Conservation (phyloP, 2,329 filamentous ascomycete genomes). For the Mollisiaceae sp. region DNA sequence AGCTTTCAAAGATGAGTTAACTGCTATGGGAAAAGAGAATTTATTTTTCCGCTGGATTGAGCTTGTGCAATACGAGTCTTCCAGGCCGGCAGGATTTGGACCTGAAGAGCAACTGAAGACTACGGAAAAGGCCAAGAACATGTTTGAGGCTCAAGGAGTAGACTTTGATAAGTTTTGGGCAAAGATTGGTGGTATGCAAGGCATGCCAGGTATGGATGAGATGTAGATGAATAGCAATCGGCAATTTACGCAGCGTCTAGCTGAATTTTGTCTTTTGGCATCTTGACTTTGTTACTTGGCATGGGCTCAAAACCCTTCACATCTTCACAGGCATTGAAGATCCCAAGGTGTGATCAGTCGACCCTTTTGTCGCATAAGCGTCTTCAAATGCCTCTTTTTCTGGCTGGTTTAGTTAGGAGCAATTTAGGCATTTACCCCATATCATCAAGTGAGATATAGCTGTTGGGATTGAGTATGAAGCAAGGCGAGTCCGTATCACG, state of each 20-base stretch:
- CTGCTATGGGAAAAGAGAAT: constrained; percentile 80
- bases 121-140: constrained; percentile 73
- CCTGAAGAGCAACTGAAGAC: constrained; percentile 73
- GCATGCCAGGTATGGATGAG: constrained; percentile 55
- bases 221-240: constrained; percentile 22
- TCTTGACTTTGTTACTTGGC: background rate
- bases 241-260: background rate
- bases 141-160: constrained; percentile 78
- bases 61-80: constrained; percentile 86
- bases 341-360: background rate
- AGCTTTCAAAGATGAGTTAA: constrained; percentile 77
- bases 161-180: constrained; percentile 83
- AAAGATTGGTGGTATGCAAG: constrained; percentile 67
- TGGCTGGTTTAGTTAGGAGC: too few species aligned
- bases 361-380: background rate
- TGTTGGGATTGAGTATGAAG: too few species aligned
- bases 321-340: background rate
- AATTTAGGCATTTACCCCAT: too few species aligned
- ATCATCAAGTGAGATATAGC: too few species aligned
- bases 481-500: too few species aligned
- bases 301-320: background rate
- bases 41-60: constrained; percentile 94
- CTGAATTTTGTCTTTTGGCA: too few species aligned
- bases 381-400: background rate
- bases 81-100: constrained; percentile 78